Evolutionary conservation across 2,329 filamentous ascomycete genomes (phyloP).

Genomic region (Cladosporium austrohemisphaericum): DNA sequence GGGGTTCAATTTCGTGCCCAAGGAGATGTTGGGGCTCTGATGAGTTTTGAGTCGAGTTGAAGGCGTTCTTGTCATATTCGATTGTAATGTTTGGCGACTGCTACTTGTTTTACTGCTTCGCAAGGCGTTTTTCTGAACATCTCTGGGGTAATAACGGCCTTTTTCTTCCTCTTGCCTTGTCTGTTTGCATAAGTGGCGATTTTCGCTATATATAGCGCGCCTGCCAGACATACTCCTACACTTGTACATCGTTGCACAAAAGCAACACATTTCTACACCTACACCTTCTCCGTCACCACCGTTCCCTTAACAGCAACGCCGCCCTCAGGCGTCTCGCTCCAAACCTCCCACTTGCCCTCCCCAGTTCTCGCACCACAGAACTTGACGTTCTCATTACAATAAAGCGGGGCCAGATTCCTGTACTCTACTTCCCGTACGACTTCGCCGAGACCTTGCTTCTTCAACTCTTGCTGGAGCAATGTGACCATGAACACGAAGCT

Average conservation of each 20-base stretch:
- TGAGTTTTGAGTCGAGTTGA: too few species aligned
- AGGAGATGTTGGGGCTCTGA: constrained; percentile 58
- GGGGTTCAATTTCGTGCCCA: constrained; percentile 82
- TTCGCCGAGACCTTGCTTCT: constrained; percentile 31
- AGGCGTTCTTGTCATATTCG: too few species aligned
- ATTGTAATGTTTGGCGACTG: neutral
- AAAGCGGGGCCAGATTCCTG: constrained; percentile 76
- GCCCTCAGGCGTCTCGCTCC: constrained; percentile 40
- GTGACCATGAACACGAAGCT: constrained; percentile 72
- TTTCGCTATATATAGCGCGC: too few species aligned
- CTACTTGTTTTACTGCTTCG: too few species aligned
- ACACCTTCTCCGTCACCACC: constrained; percentile 26
- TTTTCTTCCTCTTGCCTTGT: too few species aligned
- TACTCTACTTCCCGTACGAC: constrained; percentile 64
- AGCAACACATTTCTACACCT: neutral
- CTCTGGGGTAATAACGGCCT: too few species aligned
- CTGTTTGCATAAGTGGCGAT: too few species aligned
- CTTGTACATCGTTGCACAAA: neutral
- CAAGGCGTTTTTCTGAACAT: too few species aligned
- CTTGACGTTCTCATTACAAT: constrained; percentile 65
- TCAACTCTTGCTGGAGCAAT: constrained; percentile 57
- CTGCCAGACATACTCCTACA: too few species aligned
- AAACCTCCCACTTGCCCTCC: constrained; percentile 39
- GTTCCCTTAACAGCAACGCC: constrained; percentile 44
- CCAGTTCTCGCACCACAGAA: constrained; percentile 60